Evolutionary conservation across 139 green algal genomes (phyloP), one percentile per base, ranked within the genome.

Genomic region (Coccomyxa sp.): DNA sequence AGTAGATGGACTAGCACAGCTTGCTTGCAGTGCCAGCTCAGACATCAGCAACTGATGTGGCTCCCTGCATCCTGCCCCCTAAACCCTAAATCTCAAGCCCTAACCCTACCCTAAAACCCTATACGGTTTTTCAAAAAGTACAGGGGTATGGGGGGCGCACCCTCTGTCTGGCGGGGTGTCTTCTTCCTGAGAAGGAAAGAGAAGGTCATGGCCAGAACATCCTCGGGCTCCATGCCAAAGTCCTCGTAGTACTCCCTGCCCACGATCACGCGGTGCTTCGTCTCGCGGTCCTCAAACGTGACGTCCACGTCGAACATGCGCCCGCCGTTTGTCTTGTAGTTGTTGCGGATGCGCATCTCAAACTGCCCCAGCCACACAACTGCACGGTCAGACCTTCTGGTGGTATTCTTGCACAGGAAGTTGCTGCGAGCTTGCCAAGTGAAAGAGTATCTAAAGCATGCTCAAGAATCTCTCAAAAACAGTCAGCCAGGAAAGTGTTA

Each of bases 271-370:
- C 93, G 85, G 87, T 94, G 91, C 12, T 58, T 58, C 0, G 92
- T 97, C 80, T 97, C 93, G 79, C 85, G 78, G 79, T 93, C 87
- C 75, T 95, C 90, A 66, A 91, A 90, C 27, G 79, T 90, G 23
- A 97, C 84, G 1, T 28, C 76, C 31, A 97, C 38, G 79, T 98
- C 95, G 80, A 93, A 88, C 87, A 98, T 93, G 81, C 82, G 88
- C 45, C 95, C 95, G 13, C 95, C 94, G 25, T 96, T 97, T 38
- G 95, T 98, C 58, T 87, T 85, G 81, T 90, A 87, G 17, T 79
- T 86, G 17, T 67, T 79, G 1, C 81, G 45, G 79, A 90, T 79
- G 38, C 83, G 77, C 23, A 91, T 38, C 67, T 83, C 38, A 80
- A 84, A 91, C 14, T 68, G 45, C 25, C 67, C 66, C 38, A 51